These are phyloP conservation scores for Starmerella ratchasimensis DNA, from an alignment of 805 yeast genomes.

Conservation along the genomic window DNA sequence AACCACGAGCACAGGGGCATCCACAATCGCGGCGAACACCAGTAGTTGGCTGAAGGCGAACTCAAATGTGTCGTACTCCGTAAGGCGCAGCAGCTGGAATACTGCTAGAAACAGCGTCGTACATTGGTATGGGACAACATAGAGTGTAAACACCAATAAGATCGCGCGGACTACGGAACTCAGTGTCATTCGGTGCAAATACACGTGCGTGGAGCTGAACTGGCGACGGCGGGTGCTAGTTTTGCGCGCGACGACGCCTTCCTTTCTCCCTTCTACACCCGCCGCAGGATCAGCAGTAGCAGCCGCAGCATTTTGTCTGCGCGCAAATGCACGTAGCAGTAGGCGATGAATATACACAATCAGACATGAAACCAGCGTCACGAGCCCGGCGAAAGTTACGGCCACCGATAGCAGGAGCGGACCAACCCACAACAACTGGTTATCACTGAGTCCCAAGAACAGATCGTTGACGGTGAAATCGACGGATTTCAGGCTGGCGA, in stretches of 20 bases:
- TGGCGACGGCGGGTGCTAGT: too few relatives aligned
- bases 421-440: slow-evolving; percentile 15
- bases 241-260: too few relatives aligned
- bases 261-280: neutral
- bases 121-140: slow-evolving; percentile 30
- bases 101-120: slow-evolving; percentile 33
- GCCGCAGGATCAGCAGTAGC: neutral
- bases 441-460: slow-evolving; percentile 17
- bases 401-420: slow-evolving; percentile 14
- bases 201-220: too few relatives aligned
- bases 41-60: slow-evolving; percentile 42
- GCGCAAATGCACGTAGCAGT: neutral
- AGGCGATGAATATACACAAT: neutral
- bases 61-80: slow-evolving; percentile 6
- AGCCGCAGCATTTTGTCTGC: neutral
- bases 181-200: too few relatives aligned
- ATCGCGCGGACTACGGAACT: too few relatives aligned
- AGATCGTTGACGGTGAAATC: slow-evolving; percentile 18
- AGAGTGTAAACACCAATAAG: slow-evolving; percentile 1
- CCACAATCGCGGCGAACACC: slow-evolving; percentile 66
- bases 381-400: slow-evolving; percentile 8
- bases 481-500: slow-evolving; percentile 15
- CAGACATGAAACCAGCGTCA: slow-evolving; percentile 2
- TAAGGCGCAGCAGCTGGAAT: slow-evolving; percentile 7
- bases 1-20: slow-evolving; percentile 60